Conservation (phyloP, 495 filamentous ascomycete species). For the Aspergillus cristatus region DNA sequence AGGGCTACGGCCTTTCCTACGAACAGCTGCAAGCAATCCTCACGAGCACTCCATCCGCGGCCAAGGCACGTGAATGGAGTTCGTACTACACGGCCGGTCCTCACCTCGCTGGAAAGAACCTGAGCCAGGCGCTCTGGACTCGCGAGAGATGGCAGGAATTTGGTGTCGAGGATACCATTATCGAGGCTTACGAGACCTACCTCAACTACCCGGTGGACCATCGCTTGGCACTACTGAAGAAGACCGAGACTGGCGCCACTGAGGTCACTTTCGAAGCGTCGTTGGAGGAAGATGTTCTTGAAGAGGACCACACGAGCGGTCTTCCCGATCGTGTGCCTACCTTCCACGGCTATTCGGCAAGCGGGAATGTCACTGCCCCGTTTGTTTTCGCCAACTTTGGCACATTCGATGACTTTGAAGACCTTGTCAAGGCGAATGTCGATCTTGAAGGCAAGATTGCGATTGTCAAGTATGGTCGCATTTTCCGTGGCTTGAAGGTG, state of each 20-base stretch:
- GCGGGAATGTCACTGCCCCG: slow-evolving; percentile 76
- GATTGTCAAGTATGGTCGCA: slow-evolving; percentile 73
- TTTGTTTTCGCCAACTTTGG: slow-evolving; percentile 88
- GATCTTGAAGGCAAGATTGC: slow-evolving; percentile 77
- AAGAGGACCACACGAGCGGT: slow-evolving; percentile 70
- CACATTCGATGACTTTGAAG: slow-evolving; percentile 75
- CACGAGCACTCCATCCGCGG: slow-evolving; percentile 57
- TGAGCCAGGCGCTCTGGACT: slow-evolving; percentile 82
- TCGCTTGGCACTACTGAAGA: slow-evolving; percentile 66
- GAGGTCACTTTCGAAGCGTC: slow-evolving; percentile 68
- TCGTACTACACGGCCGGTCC: slow-evolving; percentile 82
- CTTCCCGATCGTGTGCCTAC: slow-evolving; percentile 71
- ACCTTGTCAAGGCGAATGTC: slow-evolving; percentile 66
- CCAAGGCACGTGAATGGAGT: slow-evolving; percentile 71
- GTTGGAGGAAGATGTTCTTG: slow-evolving; percentile 76
- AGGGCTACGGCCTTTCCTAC: slow-evolving; percentile 47
- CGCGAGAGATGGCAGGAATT: slow-evolving; percentile 75
- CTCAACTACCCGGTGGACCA: slow-evolving; percentile 83
- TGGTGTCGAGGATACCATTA: slow-evolving; percentile 59
- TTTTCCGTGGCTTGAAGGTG: slow-evolving; percentile 87
- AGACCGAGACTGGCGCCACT: slow-evolving; percentile 22
- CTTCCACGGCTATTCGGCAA: slow-evolving; percentile 92
- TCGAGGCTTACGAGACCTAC: slow-evolving; percentile 82
- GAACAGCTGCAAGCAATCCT: slow-evolving; percentile 63
- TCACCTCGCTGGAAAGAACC: slow-evolving; percentile 84